Percentiles rank a stretch among this genome's conserved stretches.
These are phyloP conservation scores for Suhomyces sp. DNA, from an alignment of 805 yeast species.

Conservation along the genomic window DNA sequence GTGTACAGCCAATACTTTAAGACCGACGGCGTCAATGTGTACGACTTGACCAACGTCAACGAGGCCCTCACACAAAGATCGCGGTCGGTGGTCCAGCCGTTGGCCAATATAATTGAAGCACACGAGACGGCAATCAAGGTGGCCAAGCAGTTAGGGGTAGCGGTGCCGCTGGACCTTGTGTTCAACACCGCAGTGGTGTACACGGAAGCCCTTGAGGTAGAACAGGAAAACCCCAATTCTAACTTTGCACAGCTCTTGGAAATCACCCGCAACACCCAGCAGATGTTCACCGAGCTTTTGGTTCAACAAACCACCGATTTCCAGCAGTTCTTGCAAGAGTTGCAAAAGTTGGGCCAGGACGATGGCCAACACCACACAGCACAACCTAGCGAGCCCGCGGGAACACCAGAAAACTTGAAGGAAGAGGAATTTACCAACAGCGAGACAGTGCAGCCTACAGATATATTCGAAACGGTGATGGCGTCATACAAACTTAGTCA, in stretches of 20 bases:
- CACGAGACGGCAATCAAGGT: conserved; percentile 38
- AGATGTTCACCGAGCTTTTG: conserved; percentile 25
- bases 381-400: not conserved
- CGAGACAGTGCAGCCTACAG: conserved; percentile 33
- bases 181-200: conserved; percentile 48
- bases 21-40: conserved; percentile 42
- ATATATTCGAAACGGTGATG: conserved; percentile 32
- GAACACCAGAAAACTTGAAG: not conserved
- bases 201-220: conserved; percentile 44
- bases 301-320: conserved; percentile 24
- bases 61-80: conserved; percentile 28
- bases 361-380: not conserved
- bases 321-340: conserved; percentile 24
- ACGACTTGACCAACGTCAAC: conserved; percentile 29
- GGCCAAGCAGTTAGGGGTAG: conserved; percentile 9
- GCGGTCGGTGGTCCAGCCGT: conserved; percentile 38
- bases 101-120: conserved; percentile 31
- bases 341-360: conserved; percentile 7
- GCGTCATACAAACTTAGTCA: conserved; percentile 27
- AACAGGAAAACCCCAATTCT: conserved; percentile 18
- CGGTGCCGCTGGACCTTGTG: conserved; percentile 40
- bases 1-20: conserved; percentile 52
- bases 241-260: conserved; percentile 14
- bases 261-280: conserved; percentile 15
- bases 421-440: conserved; percentile 18